Conservation (phyloP, 192 early-diverging fungal genomes). For the Chytriomyces hyalinus region DNA sequence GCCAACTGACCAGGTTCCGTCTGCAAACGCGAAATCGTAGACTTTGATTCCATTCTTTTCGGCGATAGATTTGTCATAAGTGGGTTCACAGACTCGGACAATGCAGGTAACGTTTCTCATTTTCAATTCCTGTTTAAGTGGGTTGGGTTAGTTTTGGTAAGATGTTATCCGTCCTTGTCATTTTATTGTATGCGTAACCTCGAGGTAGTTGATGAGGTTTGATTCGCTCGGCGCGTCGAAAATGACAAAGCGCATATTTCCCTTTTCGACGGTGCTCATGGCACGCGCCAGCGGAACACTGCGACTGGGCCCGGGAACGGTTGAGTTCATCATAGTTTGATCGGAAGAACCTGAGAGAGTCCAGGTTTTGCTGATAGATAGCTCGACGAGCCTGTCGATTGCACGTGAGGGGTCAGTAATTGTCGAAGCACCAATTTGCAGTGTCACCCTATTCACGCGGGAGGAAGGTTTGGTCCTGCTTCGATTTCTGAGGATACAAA, state of each 20-base stretch:
- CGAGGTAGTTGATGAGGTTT: conserved; percentile 75
- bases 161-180: conserved; percentile 1
- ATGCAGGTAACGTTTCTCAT: conserved; percentile 80
- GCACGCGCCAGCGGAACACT: conserved; percentile 59
- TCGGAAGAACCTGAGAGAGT: no score
- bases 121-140: conserved; percentile 60
- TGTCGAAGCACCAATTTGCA: no score
- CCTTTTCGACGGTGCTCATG: conserved; percentile 67
- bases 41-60: conserved; percentile 70
- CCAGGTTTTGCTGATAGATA: no score
- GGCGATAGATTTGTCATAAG: conserved; percentile 70
- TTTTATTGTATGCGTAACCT: conserved; percentile 17
- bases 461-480: neutral
- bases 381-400: no score
- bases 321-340: neutral
- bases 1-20: conserved; percentile 72
- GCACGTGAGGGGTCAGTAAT: no score
- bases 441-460: neutral
- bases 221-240: conserved; percentile 90
- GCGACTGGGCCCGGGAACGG: conserved; percentile 5
- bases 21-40: conserved; percentile 90
- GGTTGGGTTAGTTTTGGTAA: neutral
- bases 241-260: conserved; percentile 81
- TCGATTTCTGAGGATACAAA: neutral
- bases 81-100: conserved; percentile 90